phyloP scores from a whole-genome alignment of 2,329 filamentous ascomycete species.

The Xylaria sp. region DNA sequence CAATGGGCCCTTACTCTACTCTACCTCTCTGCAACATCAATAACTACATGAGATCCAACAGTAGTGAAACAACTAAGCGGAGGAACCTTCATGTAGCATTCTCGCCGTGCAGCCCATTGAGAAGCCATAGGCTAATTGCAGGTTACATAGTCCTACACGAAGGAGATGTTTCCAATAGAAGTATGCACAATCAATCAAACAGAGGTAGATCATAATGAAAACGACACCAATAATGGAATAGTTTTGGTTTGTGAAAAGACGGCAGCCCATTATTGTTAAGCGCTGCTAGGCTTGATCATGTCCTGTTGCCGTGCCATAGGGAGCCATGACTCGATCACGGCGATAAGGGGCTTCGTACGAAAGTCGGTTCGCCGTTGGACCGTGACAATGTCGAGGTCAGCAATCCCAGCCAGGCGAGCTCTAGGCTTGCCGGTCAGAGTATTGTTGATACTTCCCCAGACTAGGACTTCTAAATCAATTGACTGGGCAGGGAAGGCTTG shows the following conservation, averaged over 20 bases:
- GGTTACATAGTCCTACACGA: not conserved
- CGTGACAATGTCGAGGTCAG: not conserved
- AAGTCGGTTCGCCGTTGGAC: not conserved
- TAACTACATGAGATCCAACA: not conserved
- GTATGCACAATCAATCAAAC: not conserved
- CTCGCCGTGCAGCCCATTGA: not conserved
- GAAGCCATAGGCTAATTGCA: not conserved
- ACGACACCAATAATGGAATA: not conserved
- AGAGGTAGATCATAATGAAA: not conserved
- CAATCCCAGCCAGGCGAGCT: not conserved
- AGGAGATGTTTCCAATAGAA: not conserved
- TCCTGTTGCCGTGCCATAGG: not conserved
- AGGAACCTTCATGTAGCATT: not conserved
- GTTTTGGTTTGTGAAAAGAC: not conserved
- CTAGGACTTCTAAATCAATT: not conserved
- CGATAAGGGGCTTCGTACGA: no score
- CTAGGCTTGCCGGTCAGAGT: not conserved
- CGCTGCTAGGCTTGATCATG: not conserved
- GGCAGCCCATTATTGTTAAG: not conserved
- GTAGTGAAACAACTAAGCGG: not conserved
- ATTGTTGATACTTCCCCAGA: not conserved
- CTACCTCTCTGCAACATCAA: not conserved
- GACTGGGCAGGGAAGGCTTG: not conserved
- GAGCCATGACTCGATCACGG: not conserved
- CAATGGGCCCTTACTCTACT: not conserved